Evolutionary conservation across 768 basidiomycete species (phyloP).

Genomic region (Termitomyces sp.): DNA sequence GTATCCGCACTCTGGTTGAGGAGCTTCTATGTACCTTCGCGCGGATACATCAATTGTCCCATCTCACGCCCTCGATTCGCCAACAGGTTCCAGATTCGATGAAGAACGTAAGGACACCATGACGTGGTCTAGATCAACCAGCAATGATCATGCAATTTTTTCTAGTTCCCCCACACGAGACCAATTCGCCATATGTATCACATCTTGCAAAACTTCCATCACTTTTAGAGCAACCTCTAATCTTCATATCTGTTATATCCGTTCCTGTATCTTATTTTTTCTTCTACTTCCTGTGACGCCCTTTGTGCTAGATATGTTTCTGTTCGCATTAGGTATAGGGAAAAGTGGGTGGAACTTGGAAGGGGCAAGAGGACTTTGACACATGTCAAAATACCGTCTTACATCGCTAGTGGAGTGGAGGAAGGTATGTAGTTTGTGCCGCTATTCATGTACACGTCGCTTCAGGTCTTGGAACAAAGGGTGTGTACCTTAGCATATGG

Average conservation of each 20-base stretch:
- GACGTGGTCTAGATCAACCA: neutral
- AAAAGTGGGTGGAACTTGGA: too few species aligned
- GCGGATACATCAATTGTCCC: slow-evolving; percentile 17
- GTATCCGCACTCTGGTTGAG: neutral
- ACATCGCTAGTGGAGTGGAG: too few species aligned
- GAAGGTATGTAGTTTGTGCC: too few species aligned
- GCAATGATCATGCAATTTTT: neutral
- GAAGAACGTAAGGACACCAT: slow-evolving; percentile 9
- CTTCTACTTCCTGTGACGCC: slow-evolving; percentile 61
- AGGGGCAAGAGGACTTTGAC: too few species aligned
- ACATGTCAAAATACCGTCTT: too few species aligned
- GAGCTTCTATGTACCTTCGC: neutral
- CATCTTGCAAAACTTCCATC: slow-evolving; percentile 7
- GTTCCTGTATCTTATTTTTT: slow-evolving; percentile 43
- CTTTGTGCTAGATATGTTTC: slow-evolving; percentile 48
- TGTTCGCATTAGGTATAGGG: too few species aligned
- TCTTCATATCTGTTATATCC: slow-evolving; percentile 26
- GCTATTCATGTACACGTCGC: slow-evolving; percentile 15
- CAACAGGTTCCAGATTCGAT: slow-evolving; percentile 6
- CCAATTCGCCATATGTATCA: neutral
- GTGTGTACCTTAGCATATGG: slow-evolving; percentile 55
- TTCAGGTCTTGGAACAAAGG: slow-evolving; percentile 32
- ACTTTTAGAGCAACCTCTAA: too few species aligned
- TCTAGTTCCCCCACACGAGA: neutral
- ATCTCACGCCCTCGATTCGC: slow-evolving; percentile 14